Percentiles rank a stretch among this genome's conserved stretches.
phyloP scores from a whole-genome alignment of 768 basidiomycete genomes.

The Scleroderma citrinum region DNA sequence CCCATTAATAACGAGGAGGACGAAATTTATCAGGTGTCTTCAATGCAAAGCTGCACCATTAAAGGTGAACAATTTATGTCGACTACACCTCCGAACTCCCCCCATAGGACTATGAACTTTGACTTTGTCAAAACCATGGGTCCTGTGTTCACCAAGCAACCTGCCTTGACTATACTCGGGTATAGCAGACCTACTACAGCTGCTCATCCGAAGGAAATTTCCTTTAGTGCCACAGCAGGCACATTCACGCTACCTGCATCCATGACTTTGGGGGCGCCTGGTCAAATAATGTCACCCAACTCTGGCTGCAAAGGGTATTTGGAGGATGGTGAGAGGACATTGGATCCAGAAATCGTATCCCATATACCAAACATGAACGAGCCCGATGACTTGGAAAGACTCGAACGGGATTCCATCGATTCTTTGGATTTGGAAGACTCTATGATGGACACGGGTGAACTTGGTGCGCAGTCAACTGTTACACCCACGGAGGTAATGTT shows the following conservation, averaged over 20 bases:
- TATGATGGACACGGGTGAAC: constrained; percentile 25
- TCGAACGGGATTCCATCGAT: constrained; percentile 21
- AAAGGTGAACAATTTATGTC: constrained; percentile 19
- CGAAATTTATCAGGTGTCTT: too few species aligned
- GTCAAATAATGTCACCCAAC: constrained; percentile 26
- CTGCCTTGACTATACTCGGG: constrained; percentile 23
- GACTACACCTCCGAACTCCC: constrained; percentile 56
- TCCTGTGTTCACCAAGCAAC: constrained; percentile 57
- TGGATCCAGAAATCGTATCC: neutral
- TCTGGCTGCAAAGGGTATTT: neutral
- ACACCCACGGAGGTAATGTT: constrained; percentile 39
- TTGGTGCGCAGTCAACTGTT: constrained; percentile 35
- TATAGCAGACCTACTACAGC: constrained; percentile 10
- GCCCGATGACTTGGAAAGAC: constrained; percentile 4
- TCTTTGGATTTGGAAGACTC: constrained; percentile 31
- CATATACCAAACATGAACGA: constrained; percentile 4
- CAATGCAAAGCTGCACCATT: too few species aligned
- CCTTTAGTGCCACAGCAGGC: constrained; percentile 31
- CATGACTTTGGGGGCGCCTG: constrained; percentile 40
- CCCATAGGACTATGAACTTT: constrained; percentile 12
- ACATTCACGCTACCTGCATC: constrained; percentile 40
- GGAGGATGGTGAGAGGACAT: neutral
- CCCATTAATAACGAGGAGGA: too few species aligned
- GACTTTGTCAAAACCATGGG: constrained; percentile 32
- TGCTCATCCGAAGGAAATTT: constrained; percentile 23